Evolutionary conservation across 371 early-diverging fungal species (phyloP).

Genomic region (Synchytrium microbalum): DNA sequence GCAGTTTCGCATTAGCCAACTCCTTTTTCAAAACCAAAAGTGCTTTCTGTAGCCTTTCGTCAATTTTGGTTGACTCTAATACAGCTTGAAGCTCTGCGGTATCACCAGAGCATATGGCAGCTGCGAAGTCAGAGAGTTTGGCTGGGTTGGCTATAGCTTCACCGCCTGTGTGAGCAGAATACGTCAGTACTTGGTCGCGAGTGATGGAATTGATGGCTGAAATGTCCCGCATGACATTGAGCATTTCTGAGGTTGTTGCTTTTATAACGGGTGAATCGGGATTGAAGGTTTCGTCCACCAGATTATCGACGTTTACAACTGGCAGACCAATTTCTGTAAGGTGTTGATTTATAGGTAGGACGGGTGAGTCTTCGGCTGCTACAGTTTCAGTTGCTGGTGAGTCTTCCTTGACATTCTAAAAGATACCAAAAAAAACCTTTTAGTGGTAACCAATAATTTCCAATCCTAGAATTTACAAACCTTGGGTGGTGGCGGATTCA

Average conservation of each 20-base stretch:
- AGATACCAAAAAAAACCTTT: too few relatives aligned
- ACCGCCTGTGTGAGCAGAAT: conserved; percentile 91
- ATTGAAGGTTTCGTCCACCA: conserved; percentile 74
- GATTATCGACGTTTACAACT: conserved; percentile 76
- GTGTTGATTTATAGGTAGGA: conserved; percentile 30
- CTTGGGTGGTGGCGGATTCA: too few relatives aligned
- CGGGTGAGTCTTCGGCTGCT: conserved; percentile 11
- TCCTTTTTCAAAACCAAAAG: conserved; percentile 92
- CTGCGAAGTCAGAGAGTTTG: conserved; percentile 92
- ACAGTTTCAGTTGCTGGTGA: conserved; percentile 8
- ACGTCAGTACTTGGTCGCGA: conserved; percentile 93
- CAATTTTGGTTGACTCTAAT: conserved; percentile 76
- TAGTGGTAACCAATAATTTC: too few relatives aligned
- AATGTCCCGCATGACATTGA: conserved; percentile 91
- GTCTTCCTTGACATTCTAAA: conserved; percentile 1
- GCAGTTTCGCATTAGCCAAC: conserved; percentile 89
- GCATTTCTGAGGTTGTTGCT: conserved; percentile 92
- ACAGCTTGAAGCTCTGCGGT: conserved; percentile 87
- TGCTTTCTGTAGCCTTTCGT: conserved; percentile 86
- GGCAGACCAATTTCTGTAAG: conserved; percentile 50
- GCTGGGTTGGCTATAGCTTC: conserved; percentile 92
- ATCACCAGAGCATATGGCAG: conserved; percentile 82
- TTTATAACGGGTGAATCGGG: conserved; percentile 76
- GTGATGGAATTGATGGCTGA: conserved; percentile 86
- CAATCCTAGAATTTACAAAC: too few relatives aligned